phyloP scores from a whole-genome alignment of 208 protist species.

The Strigomonas galati region DNA sequence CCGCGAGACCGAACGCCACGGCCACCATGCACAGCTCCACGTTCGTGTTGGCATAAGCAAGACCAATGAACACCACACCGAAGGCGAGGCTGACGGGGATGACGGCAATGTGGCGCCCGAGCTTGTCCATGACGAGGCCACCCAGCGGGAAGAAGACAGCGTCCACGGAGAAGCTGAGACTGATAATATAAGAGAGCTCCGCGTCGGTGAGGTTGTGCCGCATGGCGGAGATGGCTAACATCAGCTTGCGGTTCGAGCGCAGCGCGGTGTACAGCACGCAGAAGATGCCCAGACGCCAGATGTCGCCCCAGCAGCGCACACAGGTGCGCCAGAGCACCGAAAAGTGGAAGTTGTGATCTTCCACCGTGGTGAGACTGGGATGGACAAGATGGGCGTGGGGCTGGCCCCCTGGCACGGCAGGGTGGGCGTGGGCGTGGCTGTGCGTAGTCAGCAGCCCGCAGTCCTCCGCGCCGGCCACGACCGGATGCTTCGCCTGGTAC shows the following conservation, averaged over 20 bases:
- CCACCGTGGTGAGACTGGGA: slow-evolving; percentile 12
- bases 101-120: slow-evolving; percentile 59
- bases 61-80: slow-evolving; percentile 44
- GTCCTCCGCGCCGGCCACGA: slow-evolving; percentile 18
- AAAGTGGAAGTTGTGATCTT: slow-evolving; percentile 26
- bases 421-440: not conserved
- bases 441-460: slow-evolving; percentile 1
- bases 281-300: slow-evolving; percentile 80
- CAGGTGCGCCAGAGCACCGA: slow-evolving; percentile 40
- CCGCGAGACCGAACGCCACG: slow-evolving; percentile 54
- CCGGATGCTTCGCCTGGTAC: not conserved
- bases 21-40: slow-evolving; percentile 43
- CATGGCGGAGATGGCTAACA: slow-evolving; percentile 72
- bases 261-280: slow-evolving; percentile 59
- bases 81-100: slow-evolving; percentile 52
- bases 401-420: not conserved
- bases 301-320: slow-evolving; percentile 51
- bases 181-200: slow-evolving; percentile 67
- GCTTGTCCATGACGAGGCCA: slow-evolving; percentile 68
- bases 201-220: slow-evolving; percentile 48
- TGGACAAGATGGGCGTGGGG: slow-evolving; percentile 11
- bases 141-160: slow-evolving; percentile 74
- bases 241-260: slow-evolving; percentile 77
- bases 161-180: slow-evolving; percentile 63
- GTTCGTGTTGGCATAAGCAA: slow-evolving; percentile 39